Evolutionary conservation across 805 yeast species (phyloP).

Genomic region (Suhomyces vadensis): DNA sequence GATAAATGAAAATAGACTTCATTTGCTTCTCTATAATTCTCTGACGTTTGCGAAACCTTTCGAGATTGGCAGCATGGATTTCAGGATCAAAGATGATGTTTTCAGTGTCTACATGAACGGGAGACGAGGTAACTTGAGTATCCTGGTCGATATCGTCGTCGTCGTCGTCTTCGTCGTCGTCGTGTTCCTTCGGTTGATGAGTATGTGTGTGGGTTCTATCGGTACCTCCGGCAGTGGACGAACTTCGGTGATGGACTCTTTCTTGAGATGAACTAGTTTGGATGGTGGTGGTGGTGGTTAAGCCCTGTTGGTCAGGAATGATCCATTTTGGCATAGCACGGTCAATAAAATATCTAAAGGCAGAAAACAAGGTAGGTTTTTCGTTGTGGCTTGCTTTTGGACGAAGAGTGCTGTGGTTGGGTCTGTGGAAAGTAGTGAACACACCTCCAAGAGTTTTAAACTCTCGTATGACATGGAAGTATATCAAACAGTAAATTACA

Average conservation of each 20-base stretch:
- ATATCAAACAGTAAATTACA: slow-evolving; percentile 66
- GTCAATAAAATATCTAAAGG: slow-evolving; percentile 32
- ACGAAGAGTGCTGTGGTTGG: slow-evolving; percentile 10
- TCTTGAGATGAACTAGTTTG: background rate
- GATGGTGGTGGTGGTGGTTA: background rate
- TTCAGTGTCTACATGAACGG: slow-evolving; percentile 20
- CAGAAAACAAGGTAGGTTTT: slow-evolving; percentile 36
- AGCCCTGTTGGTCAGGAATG: slow-evolving; percentile 24
- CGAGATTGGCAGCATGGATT: slow-evolving; percentile 62
- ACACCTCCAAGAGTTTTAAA: slow-evolving; percentile 55
- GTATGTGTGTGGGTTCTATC: background rate
- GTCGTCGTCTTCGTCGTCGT: slow-evolving; percentile 15
- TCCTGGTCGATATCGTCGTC: slow-evolving; percentile 30
- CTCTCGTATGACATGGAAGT: slow-evolving; percentile 67
- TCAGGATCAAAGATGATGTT: slow-evolving; percentile 31
- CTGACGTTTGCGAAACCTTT: slow-evolving; percentile 62
- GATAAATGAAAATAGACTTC: slow-evolving; percentile 79
- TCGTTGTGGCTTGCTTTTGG: slow-evolving; percentile 16
- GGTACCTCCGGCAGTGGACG: background rate
- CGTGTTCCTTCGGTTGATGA: background rate
- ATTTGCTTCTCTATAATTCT: slow-evolving; percentile 72
- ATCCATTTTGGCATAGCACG: slow-evolving; percentile 28
- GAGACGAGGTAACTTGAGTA: slow-evolving; percentile 15
- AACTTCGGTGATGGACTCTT: background rate
- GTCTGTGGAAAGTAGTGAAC: slow-evolving; percentile 33